Conservation (phyloP, 2,329 filamentous ascomycete genomes). For the Stagonosporopsis cucurbitacearum region DNA sequence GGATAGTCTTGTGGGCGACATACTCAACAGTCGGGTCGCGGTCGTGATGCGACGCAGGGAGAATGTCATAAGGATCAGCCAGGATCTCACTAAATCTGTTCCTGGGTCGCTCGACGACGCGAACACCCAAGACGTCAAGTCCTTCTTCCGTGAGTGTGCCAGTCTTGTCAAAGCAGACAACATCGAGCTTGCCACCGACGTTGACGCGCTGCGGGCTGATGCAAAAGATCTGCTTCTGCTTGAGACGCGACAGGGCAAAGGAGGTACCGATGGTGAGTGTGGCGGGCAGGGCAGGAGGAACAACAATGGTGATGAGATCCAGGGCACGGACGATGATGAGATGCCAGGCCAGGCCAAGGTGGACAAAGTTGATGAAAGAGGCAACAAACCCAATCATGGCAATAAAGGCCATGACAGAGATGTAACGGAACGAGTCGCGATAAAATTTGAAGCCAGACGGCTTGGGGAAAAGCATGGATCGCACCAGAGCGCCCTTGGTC, state of each 20-base stretch:
- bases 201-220: conserved; percentile 98
- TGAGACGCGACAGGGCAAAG: conserved; percentile 86
- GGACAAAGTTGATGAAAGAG: conserved; percentile 92
- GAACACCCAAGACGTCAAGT: conserved; percentile 87
- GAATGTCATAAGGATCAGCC: conserved; percentile 66
- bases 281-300: conserved; percentile 91
- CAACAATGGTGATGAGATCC: conserved; percentile 96
- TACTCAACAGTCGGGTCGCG: conserved; percentile 67
- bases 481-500: conserved; percentile 92
- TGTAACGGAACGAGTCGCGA: conserved; percentile 95
- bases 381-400: conserved; percentile 86
- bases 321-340: conserved; percentile 90
- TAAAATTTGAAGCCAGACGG: conserved; percentile 99
- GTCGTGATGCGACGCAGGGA: conserved; percentile 62
- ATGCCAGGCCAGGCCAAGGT: conserved; percentile 82
- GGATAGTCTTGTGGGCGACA: conserved; percentile 69
- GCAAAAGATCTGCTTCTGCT: conserved; percentile 91
- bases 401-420: conserved; percentile 91
- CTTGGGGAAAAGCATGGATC: conserved; percentile 98
- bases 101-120: conserved; percentile 71
- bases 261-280: conserved; percentile 96
- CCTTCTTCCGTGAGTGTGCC: conserved; percentile 98
- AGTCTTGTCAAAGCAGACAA: conserved; percentile 98
- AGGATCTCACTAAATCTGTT: conserved; percentile 79
- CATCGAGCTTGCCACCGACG: conserved; percentile 91